Conservation (phyloP, 805 yeast species). For the Kodamaea neixiangensis region DNA sequence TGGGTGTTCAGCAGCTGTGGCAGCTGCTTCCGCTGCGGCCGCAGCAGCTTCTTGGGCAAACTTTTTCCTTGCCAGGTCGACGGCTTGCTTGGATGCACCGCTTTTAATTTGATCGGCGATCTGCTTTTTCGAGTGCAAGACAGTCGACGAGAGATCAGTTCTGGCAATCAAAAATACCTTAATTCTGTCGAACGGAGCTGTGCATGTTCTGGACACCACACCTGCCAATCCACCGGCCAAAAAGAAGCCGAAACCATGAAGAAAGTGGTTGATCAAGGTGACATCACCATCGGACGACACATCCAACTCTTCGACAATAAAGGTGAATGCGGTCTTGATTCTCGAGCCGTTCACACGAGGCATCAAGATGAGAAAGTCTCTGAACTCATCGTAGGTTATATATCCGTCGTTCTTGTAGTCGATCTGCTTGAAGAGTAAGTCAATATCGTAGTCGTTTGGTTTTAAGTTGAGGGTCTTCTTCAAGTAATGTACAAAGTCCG, state of each 20-base stretch:
- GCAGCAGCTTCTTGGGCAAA: slow-evolving; percentile 28
- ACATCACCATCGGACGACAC: slow-evolving; percentile 92
- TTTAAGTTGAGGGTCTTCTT: slow-evolving; percentile 50
- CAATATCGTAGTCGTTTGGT: slow-evolving; percentile 54
- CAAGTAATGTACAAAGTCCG: slow-evolving; percentile 70
- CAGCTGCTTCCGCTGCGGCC: slow-evolving; percentile 26
- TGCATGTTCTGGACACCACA: slow-evolving; percentile 91
- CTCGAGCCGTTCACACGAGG: slow-evolving; percentile 80
- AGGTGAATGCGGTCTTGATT: slow-evolving; percentile 76
- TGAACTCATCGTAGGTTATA: slow-evolving; percentile 82
- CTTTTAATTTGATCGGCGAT: slow-evolving; percentile 38
- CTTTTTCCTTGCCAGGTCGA: slow-evolving; percentile 35
- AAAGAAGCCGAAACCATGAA: slow-evolving; percentile 87
- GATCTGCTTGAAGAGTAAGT: slow-evolving; percentile 54
- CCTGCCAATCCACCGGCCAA: slow-evolving; percentile 96
- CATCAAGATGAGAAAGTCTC: slow-evolving; percentile 77
- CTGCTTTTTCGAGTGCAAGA: slow-evolving; percentile 56
- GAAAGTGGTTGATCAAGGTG: slow-evolving; percentile 72
- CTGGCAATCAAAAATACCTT: slow-evolving; percentile 93
- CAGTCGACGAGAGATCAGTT: slow-evolving; percentile 73
- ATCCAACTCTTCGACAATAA: slow-evolving; percentile 77
- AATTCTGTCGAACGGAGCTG: slow-evolving; percentile 95
- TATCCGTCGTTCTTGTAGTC: slow-evolving; percentile 62
- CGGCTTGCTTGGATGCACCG: slow-evolving; percentile 36
- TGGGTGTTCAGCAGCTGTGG: slow-evolving; percentile 36